Base-by-base conservation (phyloP, 106 monocot genomes). In the Dendrobium huoshanense region DNA sequence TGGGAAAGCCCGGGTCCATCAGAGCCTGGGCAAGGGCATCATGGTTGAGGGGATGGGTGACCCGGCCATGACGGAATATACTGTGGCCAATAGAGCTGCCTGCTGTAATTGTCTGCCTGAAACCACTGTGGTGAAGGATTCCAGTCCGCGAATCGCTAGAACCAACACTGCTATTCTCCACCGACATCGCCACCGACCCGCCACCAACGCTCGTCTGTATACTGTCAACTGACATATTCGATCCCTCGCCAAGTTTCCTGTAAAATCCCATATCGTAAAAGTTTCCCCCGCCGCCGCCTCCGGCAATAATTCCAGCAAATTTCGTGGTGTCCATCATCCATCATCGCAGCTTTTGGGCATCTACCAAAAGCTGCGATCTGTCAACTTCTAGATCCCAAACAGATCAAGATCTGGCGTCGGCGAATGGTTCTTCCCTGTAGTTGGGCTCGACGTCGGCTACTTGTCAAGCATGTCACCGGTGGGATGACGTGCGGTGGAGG, bases 11-110 rank as follows among this genome's bases (percentile, higher is more conserved):
- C 0, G 74, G 82, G 72, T 92, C 89, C 89, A 89, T 92, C 75
- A 92, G 68, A 18, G 91, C 85, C 51, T 81, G 81, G 17, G 87
- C 89, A 44, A 92, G 79, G 2, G 91, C 91, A 72, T 92, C 91
- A 24, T 85, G 79, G 61, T 70, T 92, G 31, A 85, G 75, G 20
- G 78, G 86, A 75, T 85, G 86, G 6, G 87, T 79, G 25, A 85
- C 85, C 72, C 67, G 81, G 4, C 84, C 82, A 7, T 80, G 79
- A 8, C 85, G 83, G 25, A 86, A 75, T 25, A 88, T 81, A 54
- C 87, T 87, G 29, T 92, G 81, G 17, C 88, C 85, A 1, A 83
- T 79, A 0, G 86, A 82, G 22, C 80, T 81, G 67, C 85, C 87
- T 6, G 79, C 82, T 13, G 85, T 79, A 24, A 81, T 79, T 15